A percentile compares a stretch with the other conserved stretches of the same genome.
Evolutionary conservation across 371 early-diverging fungal genomes (phyloP).

Genomic region (Gilbertella persicaria): DNA sequence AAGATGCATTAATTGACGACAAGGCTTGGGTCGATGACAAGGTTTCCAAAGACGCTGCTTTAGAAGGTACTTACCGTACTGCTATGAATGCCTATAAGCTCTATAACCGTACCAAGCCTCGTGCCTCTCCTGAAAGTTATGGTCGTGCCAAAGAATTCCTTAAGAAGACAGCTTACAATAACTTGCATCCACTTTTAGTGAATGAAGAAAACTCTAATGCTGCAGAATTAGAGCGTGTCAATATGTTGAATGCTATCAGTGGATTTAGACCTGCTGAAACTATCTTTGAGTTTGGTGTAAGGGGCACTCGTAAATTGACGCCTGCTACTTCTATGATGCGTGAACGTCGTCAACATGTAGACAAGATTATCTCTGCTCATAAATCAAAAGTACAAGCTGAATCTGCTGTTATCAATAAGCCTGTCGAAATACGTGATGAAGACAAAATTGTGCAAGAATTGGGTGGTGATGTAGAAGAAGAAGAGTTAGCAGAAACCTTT

Average conservation of each 20-base stretch:
- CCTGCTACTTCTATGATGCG: slow-evolving; percentile 80
- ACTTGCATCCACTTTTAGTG: slow-evolving; percentile 77
- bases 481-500: slow-evolving; percentile 52
- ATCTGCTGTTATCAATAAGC: slow-evolving; percentile 5
- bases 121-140: slow-evolving; percentile 87
- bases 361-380: slow-evolving; percentile 57
- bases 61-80: slow-evolving; percentile 67
- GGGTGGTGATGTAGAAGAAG: slow-evolving; percentile 54
- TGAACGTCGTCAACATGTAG: slow-evolving; percentile 68
- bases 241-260: slow-evolving; percentile 72
- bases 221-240: slow-evolving; percentile 60
- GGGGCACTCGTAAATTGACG: slow-evolving; percentile 75
- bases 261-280: slow-evolving; percentile 88
- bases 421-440: slow-evolving; percentile 16
- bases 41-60: slow-evolving; percentile 58
- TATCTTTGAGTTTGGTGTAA: slow-evolving; percentile 88
- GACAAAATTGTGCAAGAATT: slow-evolving; percentile 26
- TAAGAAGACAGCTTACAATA: slow-evolving; percentile 54
- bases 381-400: slow-evolving; percentile 17
- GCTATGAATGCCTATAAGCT: slow-evolving; percentile 86
- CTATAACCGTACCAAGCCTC: slow-evolving; percentile 79
- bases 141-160: slow-evolving; percentile 82
- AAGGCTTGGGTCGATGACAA: slow-evolving; percentile 70
- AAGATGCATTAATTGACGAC: slow-evolving; percentile 64
- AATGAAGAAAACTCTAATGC: slow-evolving; percentile 27